A percentile compares a stretch with the other conserved stretches of the same genome.
phyloP scores from a whole-genome alignment of 306 rosid species.

The Quercus parvula region DNA sequence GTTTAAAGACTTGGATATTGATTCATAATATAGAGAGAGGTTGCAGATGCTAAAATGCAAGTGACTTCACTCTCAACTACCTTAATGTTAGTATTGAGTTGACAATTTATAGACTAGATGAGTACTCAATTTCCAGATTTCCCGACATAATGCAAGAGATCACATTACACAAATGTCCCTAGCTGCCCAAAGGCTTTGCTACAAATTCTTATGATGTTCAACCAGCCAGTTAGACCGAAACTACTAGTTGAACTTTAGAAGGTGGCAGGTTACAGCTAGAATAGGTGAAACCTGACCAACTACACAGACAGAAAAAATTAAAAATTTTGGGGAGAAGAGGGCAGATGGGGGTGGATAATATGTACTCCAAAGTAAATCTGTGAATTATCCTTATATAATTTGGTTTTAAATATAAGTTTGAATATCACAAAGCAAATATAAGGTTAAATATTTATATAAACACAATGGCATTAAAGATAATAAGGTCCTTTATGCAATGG shows the following conservation, averaged over 20 bases:
- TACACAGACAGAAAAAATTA: neutral
- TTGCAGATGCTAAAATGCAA: neutral
- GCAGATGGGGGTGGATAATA: neutral
- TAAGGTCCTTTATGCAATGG: neutral
- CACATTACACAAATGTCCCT: neutral
- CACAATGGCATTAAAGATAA: neutral
- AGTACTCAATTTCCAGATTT: neutral
- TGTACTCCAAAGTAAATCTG: neutral
- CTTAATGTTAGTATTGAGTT: neutral
- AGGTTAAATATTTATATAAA: neutral
- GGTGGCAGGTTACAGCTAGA: neutral
- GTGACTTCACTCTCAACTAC: neutral
- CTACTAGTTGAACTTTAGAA: neutral
- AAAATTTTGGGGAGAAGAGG: too few relatives aligned
- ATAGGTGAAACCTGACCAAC: neutral
- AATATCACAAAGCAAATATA: neutral
- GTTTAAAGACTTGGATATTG: neutral
- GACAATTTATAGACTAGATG: neutral
- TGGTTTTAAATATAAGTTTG: neutral
- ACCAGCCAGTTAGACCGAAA: neutral
- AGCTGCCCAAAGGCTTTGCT: neutral
- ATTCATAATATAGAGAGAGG: neutral
- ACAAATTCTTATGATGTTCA: neutral
- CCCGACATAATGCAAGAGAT: neutral
- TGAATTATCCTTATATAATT: neutral